Evolutionary conservation across 2,329 filamentous ascomycete species (phyloP), one percentile per base, ranked within the genome.

Genomic region (Albifimbria verrucaria): DNA sequence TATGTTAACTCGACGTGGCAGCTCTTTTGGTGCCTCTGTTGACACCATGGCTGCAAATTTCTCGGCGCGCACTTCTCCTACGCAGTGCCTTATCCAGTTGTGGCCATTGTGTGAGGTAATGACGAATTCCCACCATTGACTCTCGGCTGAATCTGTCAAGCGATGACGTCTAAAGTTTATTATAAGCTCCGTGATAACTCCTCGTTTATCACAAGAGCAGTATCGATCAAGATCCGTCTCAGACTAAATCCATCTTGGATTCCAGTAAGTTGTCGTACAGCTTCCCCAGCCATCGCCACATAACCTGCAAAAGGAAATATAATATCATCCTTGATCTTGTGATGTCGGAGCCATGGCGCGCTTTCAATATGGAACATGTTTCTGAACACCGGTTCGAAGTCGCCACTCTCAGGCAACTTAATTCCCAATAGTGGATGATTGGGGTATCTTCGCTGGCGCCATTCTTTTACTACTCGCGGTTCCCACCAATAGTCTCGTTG

Each of bases 311-410:
- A 69, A 28, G 75, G 70, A 46, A 73, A 74, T 54, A 77, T 66
- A 36, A 71, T 67, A 41, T 77, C 66, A 51, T 67, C 73, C 42
- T 71, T 67, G 64, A 77, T 72, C 9, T 61, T 55, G 63, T 78
- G 77, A 51, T 77, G 73, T n/a, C 73, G 63, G 1, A 75, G 63
- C 51, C 78, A 78, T 17, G 78, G 66, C 2, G 28, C 52, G 20
- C 62, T 28, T 1, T 57, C 53, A 0, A 64, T 1, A 6, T 52
- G 50, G 4, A 67, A 44, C 1, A 61, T 1, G n/a, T 66, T 65
- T 0, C 62, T 48, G 54, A 56, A 67, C 2, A n/a, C 10, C 0
- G 63, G 58, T 3, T 60, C 55, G 1, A 52, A 11, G 1, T 51
- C 51, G 2, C 51, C 55, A 26, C 46, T 57, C 22, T 64, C 65